Evolutionary conservation across 2,329 filamentous ascomycete genomes (phyloP), one percentile per base, ranked within the genome.

Genomic region (Trichoderma guizhouense): DNA sequence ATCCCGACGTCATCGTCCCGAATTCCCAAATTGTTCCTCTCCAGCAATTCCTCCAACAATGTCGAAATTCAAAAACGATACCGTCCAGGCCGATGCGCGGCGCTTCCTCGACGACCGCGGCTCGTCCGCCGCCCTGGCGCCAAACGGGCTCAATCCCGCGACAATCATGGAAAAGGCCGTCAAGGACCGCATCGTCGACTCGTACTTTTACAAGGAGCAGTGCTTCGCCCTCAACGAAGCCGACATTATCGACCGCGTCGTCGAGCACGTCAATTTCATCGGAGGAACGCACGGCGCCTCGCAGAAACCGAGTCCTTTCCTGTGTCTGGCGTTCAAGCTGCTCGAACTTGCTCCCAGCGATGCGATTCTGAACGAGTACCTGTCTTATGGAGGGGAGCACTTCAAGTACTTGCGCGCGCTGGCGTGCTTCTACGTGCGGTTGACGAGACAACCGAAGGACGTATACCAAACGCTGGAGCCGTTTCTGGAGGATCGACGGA

Each of bases 181-280:
- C 75, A 93, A 93, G 79, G 96, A 99, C 83, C 94, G 96, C 79
- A 98, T 99, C 82, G 90, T 95, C 76, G 94, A 97, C 79, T 93
- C 91, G 68, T 97, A 97, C 84, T 99, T 97, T 85, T 99, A 94
- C 92, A 98, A 98, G 82, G 96, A 98, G 83, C 95, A 98, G 84
- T 98, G 96, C 81, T 99, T 98, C 83, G 96, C 93, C 55, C 87
- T 99, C 75, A 99, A 98, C 84, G 90, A 91, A 79, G 89, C 89
- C 67, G 89, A 91, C 81, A 85, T 99, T 7, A 92, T 97, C 77
- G 93, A 98, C 83, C 93, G 96, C 75, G 95, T 97, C 0, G 92
- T 94, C 30, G 92, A 95, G 76, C 87, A 91, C 82, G 88, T 99
- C 61, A 87, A 85, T 63, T 96, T 92, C 81, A 88, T 99, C 71